These are phyloP conservation scores for Stachybotrys chartarum DNA, from an alignment of 2,329 filamentous ascomycete species.

Conservation along the genomic window DNA sequence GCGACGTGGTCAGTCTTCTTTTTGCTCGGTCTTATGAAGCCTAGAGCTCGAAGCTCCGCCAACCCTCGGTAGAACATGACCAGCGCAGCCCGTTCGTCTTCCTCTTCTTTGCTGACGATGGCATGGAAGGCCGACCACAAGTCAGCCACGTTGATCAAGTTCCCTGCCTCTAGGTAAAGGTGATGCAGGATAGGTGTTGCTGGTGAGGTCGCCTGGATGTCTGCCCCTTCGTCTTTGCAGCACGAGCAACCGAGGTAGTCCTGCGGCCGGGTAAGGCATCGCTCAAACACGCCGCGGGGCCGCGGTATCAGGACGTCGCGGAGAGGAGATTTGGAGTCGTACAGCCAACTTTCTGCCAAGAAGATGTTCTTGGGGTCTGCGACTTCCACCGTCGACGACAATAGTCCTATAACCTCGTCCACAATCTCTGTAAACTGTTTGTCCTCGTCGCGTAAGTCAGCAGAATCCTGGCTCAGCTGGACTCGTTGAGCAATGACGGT, in stretches of 20 bases:
- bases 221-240: conserved; percentile 44
- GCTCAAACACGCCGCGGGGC: conserved; percentile 63
- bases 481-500: conserved; percentile 78
- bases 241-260: conserved; percentile 73
- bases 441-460: conserved; percentile 63
- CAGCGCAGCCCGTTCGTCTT: conserved; percentile 50
- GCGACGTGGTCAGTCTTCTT: conserved; percentile 90
- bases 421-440: conserved; percentile 62
- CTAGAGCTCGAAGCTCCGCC: conserved; percentile 78
- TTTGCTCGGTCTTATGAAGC: conserved; percentile 80
- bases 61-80: conserved; percentile 79
- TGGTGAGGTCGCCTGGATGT: conserved; percentile 55
- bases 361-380: conserved; percentile 35
- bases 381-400: conserved; percentile 16
- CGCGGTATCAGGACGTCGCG: conserved; percentile 69
- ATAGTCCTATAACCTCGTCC: conserved; percentile 32
- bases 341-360: conserved; percentile 68
- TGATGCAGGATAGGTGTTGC: conserved; percentile 70
- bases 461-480: conserved; percentile 68
- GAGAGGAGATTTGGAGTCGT: conserved; percentile 63
- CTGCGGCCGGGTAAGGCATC: conserved; percentile 63
- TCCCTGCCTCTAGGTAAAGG: conserved; percentile 70
- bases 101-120: conserved; percentile 40
- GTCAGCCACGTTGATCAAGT: conserved; percentile 71
- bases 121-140: conserved; percentile 71